Percentiles rank a stretch among this genome's conserved stretches.
Conservation (phyloP, 2,329 filamentous ascomycete genomes). For the Trichophyton verrucosum region DNA sequence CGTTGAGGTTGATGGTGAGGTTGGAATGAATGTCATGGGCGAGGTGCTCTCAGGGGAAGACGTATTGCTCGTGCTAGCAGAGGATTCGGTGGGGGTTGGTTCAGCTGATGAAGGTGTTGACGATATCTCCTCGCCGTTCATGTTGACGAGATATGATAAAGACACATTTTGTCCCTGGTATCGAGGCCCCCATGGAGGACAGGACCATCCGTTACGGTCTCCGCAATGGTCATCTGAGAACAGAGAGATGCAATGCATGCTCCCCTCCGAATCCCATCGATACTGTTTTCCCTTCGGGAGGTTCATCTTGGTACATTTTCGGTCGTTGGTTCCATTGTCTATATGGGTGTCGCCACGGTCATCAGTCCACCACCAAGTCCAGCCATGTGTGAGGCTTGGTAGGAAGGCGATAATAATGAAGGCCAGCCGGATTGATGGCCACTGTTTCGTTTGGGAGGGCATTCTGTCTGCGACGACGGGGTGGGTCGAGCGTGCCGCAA, state of each 20-base stretch:
- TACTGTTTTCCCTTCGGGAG: constrained; percentile 8
- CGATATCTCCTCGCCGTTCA: background rate
- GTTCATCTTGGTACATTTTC: constrained; percentile 5
- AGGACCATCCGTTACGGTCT: constrained; percentile 8
- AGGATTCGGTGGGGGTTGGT: background rate
- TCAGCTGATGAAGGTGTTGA: background rate
- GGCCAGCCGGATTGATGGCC: background rate
- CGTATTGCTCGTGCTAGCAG: background rate
- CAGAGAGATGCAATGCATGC: constrained; percentile 2
- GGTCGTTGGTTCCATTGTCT: background rate
- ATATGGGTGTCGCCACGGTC: background rate
- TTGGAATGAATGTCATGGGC: background rate
- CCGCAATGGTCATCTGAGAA: constrained; percentile 8
- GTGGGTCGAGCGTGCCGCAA: background rate
- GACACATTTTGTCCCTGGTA: constrained; percentile 4
- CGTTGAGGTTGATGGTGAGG: background rate
- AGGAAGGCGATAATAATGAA: background rate
- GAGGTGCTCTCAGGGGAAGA: background rate
- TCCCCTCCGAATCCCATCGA: constrained; percentile 8
- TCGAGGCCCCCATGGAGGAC: constrained; percentile 7
- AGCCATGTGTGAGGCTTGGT: constrained; percentile 1
- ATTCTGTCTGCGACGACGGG: background rate
- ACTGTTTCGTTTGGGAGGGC: background rate
- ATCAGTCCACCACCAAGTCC: constrained; percentile 8
- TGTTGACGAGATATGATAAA: constrained; percentile 4